Evolutionary conservation across 106 monocot genomes (phyloP).

Genomic region (Posidonia australis): DNA sequence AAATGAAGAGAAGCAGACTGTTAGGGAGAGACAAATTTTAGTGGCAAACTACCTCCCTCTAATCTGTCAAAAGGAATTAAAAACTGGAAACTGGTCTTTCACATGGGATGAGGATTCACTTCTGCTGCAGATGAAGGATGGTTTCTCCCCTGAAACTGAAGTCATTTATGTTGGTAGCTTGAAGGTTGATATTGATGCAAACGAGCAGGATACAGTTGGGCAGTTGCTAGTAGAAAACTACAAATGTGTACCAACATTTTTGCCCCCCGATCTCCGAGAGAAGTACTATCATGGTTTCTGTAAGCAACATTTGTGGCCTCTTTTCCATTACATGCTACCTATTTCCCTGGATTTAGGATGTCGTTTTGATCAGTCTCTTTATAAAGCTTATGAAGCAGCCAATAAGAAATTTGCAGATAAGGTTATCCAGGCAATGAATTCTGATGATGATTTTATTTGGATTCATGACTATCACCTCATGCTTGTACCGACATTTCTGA

Average conservation of each 20-base stretch:
- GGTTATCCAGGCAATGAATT: constrained; percentile 43
- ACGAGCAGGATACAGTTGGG: constrained; percentile 44
- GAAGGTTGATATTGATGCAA: constrained; percentile 15
- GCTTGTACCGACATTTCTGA: constrained; percentile 52
- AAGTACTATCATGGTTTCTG: constrained; percentile 57
- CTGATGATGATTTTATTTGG: constrained; percentile 54
- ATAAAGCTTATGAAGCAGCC: constrained; percentile 35
- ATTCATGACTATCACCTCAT: constrained; percentile 62
- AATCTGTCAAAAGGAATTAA: constrained; percentile 27
- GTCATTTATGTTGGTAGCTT: constrained; percentile 50
- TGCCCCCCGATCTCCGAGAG: constrained; percentile 25
- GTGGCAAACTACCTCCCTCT: constrained; percentile 64
- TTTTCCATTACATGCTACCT: constrained; percentile 61
- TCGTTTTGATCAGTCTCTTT: constrained; percentile 38
- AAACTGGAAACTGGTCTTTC: constrained; percentile 54
- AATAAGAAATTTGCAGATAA: constrained; percentile 39
- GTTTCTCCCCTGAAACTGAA: constrained; percentile 57
- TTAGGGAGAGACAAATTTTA: constrained; percentile 46
- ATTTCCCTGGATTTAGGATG: constrained; percentile 16
- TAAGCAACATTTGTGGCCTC: constrained; percentile 53
- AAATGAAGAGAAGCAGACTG: constrained; percentile 11
- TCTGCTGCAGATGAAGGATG: constrained; percentile 71
- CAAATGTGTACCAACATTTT: constrained; percentile 44
- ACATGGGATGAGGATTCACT: constrained; percentile 79
- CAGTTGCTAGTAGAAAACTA: constrained; percentile 30